A percentile compares a stretch with the other conserved stretches of the same genome.
Conservation (phyloP, 371 early-diverging fungal genomes). For the Rhizopus microsporus region DNA sequence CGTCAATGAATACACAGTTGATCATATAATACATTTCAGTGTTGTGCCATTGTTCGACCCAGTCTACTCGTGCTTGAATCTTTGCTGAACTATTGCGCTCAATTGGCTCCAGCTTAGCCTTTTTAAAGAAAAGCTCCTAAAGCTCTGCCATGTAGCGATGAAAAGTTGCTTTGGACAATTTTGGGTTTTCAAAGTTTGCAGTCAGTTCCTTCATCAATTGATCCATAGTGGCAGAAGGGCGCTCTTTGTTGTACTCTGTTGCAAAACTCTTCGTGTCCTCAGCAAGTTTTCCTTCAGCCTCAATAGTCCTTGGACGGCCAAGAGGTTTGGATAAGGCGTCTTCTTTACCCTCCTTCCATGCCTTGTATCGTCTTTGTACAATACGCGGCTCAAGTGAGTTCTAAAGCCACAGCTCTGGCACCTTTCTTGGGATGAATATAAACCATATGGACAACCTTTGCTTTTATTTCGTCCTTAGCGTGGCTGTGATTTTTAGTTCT, state of each 20-base stretch:
- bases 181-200: conserved; percentile 3
- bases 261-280: conserved; percentile 7
- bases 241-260: conserved; percentile 3
- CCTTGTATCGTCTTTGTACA: conserved; percentile 13
- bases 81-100: conserved; percentile 10
- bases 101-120: conserved; percentile 5
- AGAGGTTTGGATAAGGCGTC: conserved; percentile 13
- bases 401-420: conserved; percentile 8
- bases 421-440: conserved; percentile 4
- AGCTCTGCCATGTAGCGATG: conserved; percentile 10
- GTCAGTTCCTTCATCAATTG: conserved; percentile 12
- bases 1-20: conserved; percentile 16
- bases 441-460: background rate
- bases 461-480: conserved; percentile 8
- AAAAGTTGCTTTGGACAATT: conserved; percentile 1
- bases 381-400: background rate
- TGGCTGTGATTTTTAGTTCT: conserved; percentile 51
- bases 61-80: conserved; percentile 14
- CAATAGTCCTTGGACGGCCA: conserved; percentile 11
- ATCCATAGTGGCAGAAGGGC: conserved; percentile 10
- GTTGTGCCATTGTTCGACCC: conserved; percentile 1
- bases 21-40: conserved; percentile 14
- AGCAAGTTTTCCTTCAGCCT: conserved; percentile 14
- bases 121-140: conserved; percentile 6
- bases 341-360: conserved; percentile 9